These are phyloP conservation scores for Aspergillus bertholletiae DNA, from an alignment of 495 filamentous ascomycete genomes.

Conservation along the genomic window DNA sequence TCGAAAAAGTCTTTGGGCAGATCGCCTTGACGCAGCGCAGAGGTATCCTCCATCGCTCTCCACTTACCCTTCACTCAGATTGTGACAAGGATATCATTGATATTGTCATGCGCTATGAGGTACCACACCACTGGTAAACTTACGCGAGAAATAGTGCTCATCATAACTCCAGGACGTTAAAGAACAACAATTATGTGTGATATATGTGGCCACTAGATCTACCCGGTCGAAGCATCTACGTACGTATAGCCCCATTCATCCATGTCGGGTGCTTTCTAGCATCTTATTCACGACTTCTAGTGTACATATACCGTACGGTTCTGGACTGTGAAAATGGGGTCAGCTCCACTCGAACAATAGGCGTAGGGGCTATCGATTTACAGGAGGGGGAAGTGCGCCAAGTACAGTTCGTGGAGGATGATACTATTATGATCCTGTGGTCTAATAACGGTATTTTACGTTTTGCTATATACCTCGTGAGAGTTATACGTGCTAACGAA, in stretches of 20 bases:
- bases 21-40: constrained; percentile 57
- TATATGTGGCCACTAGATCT: constrained; percentile 36
- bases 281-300: constrained; percentile 22
- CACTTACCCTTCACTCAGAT: constrained; percentile 41
- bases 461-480: constrained; percentile 1
- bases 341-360: constrained; percentile 45
- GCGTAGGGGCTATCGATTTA: constrained; percentile 39
- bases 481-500: constrained; percentile 16
- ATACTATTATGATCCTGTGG: constrained; percentile 50
- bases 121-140: not conserved
- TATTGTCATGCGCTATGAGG: constrained; percentile 36
- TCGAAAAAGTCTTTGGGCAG: constrained; percentile 51
- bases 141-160: not conserved
- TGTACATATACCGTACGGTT: constrained; percentile 47
- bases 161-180: constrained; percentile 16
- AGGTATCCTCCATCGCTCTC: constrained; percentile 51
- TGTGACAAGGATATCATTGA: constrained; percentile 37
- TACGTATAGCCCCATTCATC: constrained; percentile 14
- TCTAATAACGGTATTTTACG: constrained; percentile 34
- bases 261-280: not conserved
- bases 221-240: constrained; percentile 29
- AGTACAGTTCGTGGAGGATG: constrained; percentile 54
- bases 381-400: constrained; percentile 45
- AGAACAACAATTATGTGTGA: constrained; percentile 25
- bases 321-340: constrained; percentile 52